phyloP scores from a whole-genome alignment of 2,329 filamentous ascomycete species.

The Orbilia brochopaga region DNA sequence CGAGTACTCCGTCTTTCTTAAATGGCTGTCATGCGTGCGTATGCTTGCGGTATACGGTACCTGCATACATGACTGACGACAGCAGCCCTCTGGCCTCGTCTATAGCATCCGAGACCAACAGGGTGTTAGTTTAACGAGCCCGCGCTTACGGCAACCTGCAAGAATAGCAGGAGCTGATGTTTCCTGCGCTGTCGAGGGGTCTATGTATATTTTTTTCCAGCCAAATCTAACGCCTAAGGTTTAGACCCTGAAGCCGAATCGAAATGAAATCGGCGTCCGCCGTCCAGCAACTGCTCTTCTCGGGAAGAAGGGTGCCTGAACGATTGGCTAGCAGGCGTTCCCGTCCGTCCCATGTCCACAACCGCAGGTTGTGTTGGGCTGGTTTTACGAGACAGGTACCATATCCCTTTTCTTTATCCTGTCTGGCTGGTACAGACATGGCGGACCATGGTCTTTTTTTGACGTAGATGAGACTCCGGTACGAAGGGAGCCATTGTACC shows the following conservation, averaged over 20 bases:
- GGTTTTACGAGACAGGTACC: too few species aligned
- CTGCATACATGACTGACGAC: slow-evolving; percentile 14
- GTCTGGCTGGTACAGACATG: slow-evolving; percentile 6
- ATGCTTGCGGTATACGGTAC: too few species aligned
- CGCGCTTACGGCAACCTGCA: not conserved
- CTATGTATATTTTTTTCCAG: slow-evolving; percentile 12
- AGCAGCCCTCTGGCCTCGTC: slow-evolving; percentile 13
- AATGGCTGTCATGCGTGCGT: too few species aligned
- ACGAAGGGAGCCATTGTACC: slow-evolving; percentile 4
- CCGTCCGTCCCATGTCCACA: slow-evolving; percentile 37
- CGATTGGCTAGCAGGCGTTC: slow-evolving; percentile 27
- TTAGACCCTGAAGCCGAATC: not conserved
- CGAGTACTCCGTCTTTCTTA: too few species aligned
- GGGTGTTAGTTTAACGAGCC: slow-evolving; percentile 3
- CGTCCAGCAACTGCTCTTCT: slow-evolving; percentile 28
- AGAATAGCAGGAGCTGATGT: slow-evolving; percentile 5
- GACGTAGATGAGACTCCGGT: slow-evolving; percentile 22
- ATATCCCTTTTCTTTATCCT: slow-evolving; percentile 6
- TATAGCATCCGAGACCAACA: slow-evolving; percentile 8
- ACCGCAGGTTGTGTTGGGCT: too few species aligned
- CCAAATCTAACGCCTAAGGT: slow-evolving; percentile 4
- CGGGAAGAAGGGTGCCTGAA: slow-evolving; percentile 22
- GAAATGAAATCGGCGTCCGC: not conserved
- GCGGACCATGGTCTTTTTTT: slow-evolving; percentile 9
- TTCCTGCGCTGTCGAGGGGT: slow-evolving; percentile 16